Evolutionary conservation across 2,329 filamentous ascomycete genomes (phyloP).

Genomic region (Trichophyton schoenleinii): DNA sequence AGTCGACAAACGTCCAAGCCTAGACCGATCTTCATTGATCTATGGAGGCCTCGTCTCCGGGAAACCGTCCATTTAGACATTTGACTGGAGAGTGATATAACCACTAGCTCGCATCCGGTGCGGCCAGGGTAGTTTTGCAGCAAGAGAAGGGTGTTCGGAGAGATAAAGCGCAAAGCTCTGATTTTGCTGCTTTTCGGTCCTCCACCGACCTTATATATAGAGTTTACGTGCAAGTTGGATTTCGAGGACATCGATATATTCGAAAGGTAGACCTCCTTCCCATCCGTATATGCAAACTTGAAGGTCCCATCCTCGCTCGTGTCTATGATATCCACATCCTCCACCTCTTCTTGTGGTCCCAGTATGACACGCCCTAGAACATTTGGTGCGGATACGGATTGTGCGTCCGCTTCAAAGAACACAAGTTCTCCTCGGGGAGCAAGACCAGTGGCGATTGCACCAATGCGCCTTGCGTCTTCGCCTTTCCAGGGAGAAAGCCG

Average conservation of each 20-base stretch:
- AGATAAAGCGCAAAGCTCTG: slow-evolving; percentile 44
- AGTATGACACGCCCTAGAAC: slow-evolving; percentile 44
- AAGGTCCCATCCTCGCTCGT: slow-evolving; percentile 37
- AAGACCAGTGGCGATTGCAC: slow-evolving; percentile 66
- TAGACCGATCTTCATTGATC: slow-evolving; percentile 58
- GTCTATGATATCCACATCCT: slow-evolving; percentile 33
- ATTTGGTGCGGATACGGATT: slow-evolving; percentile 39
- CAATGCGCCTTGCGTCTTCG: slow-evolving; percentile 50
- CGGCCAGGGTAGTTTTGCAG: slow-evolving; percentile 45
- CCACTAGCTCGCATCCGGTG: slow-evolving; percentile 42
- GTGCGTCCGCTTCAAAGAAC: slow-evolving; percentile 57
- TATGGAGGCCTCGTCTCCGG: slow-evolving; percentile 49
- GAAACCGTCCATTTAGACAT: slow-evolving; percentile 33
- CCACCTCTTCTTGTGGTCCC: slow-evolving; percentile 39
- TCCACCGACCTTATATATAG: slow-evolving; percentile 8
- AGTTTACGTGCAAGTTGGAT: slow-evolving; percentile 26
- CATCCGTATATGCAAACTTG: slow-evolving; percentile 65
- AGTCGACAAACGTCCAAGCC: slow-evolving; percentile 66
- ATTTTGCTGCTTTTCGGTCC: slow-evolving; percentile 35
- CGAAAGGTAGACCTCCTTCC: slow-evolving; percentile 59
- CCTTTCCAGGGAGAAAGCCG: slow-evolving; percentile 44
- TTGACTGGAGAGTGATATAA: slow-evolving; percentile 29
- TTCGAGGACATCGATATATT: slow-evolving; percentile 41
- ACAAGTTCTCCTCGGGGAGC: slow-evolving; percentile 65
- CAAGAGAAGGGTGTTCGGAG: slow-evolving; percentile 41